Evolutionary conservation across 202 grass and related monocot genomes (phyloP), one percentile per base, ranked within the genome.

Genomic region (Bolboschoenoplectus hybrid): DNA sequence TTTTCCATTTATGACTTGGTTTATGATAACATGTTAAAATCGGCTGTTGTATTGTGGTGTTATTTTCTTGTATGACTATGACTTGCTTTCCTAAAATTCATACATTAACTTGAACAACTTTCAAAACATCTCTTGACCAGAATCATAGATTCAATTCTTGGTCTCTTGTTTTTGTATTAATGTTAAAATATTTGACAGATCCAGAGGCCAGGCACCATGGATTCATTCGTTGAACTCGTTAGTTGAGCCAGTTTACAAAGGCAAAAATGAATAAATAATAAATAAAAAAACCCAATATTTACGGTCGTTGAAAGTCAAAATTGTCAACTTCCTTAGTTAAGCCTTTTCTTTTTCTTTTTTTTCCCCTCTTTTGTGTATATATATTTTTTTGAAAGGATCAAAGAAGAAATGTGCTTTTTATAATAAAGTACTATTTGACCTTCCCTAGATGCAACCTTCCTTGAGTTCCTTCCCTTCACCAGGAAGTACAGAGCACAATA

Each of bases 181-280:
- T 72, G 26, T 46, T 20, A 19, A 47, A 47, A 46, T 5, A 46
- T 46, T 14, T 7, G 17, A 17, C 43, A 72, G 68, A 72, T 61
- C n/a, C 17, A 61, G 57, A 61, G 14, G 11, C 68, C 41, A 47
- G 6, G 13, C 32, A 17, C 34, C 10, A 58, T 10, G 51, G 74
- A 78, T 57, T 57, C 74, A 40, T 78, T 57, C 74, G n/a, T 78
- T 78, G 10, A 55, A 78, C 26, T 76, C 26, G 26, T 26, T 52
- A 2, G 1, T 76, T 12, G 47, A 76, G 1, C 6, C 11, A 35
- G 10, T 53, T 76, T 9, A 74, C 1, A 43, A 39, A 61, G 5
- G 43, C 0, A 44, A 26, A 26, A 26, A 26, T 26, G 53, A 26
- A 26, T 26, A 26, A 26, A 26, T 26, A 26, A 26, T 6, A 2